Conservation (phyloP, 192 early-diverging fungal species). For the Umbelopsis sp. region DNA sequence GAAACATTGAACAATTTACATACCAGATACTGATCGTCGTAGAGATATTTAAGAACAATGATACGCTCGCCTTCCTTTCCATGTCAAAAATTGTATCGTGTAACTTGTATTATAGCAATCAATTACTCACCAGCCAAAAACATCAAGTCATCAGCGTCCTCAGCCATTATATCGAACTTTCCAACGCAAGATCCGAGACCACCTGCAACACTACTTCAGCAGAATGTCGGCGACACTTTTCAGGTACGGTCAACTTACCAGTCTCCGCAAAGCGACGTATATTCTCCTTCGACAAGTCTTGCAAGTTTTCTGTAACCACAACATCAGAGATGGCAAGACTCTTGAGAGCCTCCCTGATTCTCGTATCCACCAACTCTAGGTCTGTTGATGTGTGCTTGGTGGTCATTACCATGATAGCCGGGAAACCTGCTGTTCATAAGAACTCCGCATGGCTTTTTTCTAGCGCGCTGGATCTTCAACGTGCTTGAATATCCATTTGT, state of each 20-base stretch:
- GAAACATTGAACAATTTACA: not conserved
- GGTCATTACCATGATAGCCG: not conserved
- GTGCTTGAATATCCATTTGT: too few species aligned
- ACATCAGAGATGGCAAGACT: not conserved
- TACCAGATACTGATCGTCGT: conserved; percentile 47
- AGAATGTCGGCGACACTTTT: not conserved
- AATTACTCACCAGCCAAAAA: conserved; percentile 38
- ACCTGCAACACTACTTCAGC: conserved; percentile 14
- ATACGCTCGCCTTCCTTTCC: conserved; percentile 36
- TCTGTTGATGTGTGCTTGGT: conserved; percentile 38
- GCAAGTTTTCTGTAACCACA: not conserved
- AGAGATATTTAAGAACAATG: conserved; percentile 41
- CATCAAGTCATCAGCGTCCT: conserved; percentile 48
- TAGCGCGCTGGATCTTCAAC: too few species aligned
- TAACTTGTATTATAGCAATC: not conserved
- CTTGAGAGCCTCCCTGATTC: conserved; percentile 24
- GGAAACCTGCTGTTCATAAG: not conserved
- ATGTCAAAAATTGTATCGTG: not conserved
- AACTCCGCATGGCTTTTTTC: too few species aligned
- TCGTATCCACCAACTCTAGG: conserved; percentile 32
- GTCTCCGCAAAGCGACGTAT: conserved; percentile 16
- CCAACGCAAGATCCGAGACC: conserved; percentile 49
- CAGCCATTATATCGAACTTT: conserved; percentile 41
- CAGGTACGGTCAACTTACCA: not conserved
- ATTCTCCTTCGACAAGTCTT: not conserved